These are phyloP conservation scores for Apiotrichum akiyoshidainum DNA, from an alignment of 1,284 basidiomycete genomes.

Conservation along the genomic window DNA sequence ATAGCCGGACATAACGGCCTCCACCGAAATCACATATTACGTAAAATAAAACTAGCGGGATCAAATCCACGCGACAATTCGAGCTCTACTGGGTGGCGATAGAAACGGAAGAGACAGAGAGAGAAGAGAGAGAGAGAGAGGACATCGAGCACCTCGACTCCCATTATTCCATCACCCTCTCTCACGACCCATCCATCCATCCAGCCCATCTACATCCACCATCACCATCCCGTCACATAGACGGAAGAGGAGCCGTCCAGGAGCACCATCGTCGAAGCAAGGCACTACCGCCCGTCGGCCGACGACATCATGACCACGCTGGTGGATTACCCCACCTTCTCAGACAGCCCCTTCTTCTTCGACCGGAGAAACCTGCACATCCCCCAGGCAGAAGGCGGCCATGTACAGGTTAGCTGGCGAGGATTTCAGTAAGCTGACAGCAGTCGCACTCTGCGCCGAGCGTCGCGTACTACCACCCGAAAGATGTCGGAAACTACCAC, in stretches of 20 bases:
- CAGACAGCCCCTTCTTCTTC: conserved; percentile 51
- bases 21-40: no score
- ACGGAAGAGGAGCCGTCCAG: no score
- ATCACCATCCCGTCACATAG: no score
- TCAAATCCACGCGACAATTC: no score
- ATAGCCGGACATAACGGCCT: no score
- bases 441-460: conserved; percentile 80
- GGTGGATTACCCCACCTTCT: conserved; percentile 46
- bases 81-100: no score
- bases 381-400: conserved; percentile 39
- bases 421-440: not conserved
- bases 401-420: conserved; percentile 37
- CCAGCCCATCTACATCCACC: no score
- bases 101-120: no score
- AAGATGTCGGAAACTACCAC: conserved; percentile 90
- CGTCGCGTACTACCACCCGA: conserved; percentile 94
- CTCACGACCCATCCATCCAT: not conserved
- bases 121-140: no score
- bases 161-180: not conserved
- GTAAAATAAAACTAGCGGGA: no score
- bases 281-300: not conserved
- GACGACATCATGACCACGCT: conserved; percentile 15
- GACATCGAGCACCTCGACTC: no score
- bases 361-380: conserved; percentile 42
- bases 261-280: not conserved